Base-by-base conservation (phyloP, 768 basidiomycete species). In the Mycena galericulata region DNA sequence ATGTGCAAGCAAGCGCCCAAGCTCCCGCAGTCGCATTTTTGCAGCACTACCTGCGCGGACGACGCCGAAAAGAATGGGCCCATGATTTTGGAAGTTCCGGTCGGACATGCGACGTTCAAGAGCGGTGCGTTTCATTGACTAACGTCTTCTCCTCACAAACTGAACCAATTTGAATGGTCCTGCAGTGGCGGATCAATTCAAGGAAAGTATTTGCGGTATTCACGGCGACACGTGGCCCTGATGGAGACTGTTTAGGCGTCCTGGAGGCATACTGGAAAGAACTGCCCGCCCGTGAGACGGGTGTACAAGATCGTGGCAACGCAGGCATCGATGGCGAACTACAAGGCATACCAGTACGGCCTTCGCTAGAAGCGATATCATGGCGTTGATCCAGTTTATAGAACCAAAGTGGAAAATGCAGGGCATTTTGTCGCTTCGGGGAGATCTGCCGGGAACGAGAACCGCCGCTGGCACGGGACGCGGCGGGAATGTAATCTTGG, bases 381-480 rank as follows among this genome's bases (percentile, higher is more conserved):
- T 30, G 61, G 34, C 34, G 34, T 38, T 64, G 40, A 68, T 60
- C 53, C 24, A 11, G 17, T 63, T 24, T 10, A 41, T 63, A 91
- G 90, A 50, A 73, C 84, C 24, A 79, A 79, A 14, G 89, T 92
- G 7, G 91, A 92, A 75, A 71, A 80, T 41, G 84, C 86, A 50
- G 90, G 91, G 1, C 85, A 90, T 32, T 92, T 92, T 67, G 82
- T 75, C 4, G 72, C 82, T 38, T 69, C 83, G 4, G 89, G 89
- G 38, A 82, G 88, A 49, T 87, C 89, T 7, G 78, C 87, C 30
- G 91, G 91, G 32, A 92, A 92, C 69, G 90, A 92, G 76, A 90
- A 91, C 70, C 87, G 91, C 32, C 86, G 91, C 24, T 92, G 90
- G 90, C 91, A 92, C 75, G 91, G 92, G 22, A 92, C 91, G 14